Evolutionary conservation across 75 land plant genomes (phyloP).

Genomic region (Cupressus sempervirens): DNA sequence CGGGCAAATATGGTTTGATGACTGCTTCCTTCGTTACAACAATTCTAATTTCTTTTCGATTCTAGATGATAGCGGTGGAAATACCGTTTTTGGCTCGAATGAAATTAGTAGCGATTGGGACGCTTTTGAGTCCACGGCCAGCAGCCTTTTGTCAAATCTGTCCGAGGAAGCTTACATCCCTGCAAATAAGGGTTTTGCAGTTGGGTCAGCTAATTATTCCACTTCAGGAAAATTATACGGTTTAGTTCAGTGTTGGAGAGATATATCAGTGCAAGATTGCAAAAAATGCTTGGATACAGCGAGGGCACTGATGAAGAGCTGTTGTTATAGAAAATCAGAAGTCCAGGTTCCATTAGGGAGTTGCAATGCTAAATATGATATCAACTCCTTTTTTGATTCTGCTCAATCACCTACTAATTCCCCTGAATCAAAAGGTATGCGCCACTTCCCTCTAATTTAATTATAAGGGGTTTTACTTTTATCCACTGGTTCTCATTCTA

Average conservation of each 20-base stretch:
- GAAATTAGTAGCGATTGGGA: too few species aligned
- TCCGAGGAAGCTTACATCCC: background rate
- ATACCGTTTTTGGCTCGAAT: too few species aligned
- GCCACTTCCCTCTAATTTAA: too few species aligned
- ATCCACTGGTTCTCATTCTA: too few species aligned
- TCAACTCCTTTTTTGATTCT: background rate
- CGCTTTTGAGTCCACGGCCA: background rate
- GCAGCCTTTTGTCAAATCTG: background rate
- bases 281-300: background rate
- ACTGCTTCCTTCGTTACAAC: constrained; percentile 15
- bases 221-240: too few species aligned
- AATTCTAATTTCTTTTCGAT: background rate
- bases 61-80: background rate
- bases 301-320: background rate
- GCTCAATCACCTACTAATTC: background rate
- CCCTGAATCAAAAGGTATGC: background rate
- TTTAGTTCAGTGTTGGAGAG: too few species aligned
- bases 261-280: too few species aligned
- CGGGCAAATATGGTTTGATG: background rate
- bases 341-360: background rate
- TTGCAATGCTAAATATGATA: background rate
- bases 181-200: too few species aligned
- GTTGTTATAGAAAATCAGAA: background rate
- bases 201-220: too few species aligned
- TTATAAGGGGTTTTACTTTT: too few species aligned